These are phyloP conservation scores for Rhododendron ferrugineum DNA, from an alignment of 148 eudicot species.

Conservation along the genomic window DNA sequence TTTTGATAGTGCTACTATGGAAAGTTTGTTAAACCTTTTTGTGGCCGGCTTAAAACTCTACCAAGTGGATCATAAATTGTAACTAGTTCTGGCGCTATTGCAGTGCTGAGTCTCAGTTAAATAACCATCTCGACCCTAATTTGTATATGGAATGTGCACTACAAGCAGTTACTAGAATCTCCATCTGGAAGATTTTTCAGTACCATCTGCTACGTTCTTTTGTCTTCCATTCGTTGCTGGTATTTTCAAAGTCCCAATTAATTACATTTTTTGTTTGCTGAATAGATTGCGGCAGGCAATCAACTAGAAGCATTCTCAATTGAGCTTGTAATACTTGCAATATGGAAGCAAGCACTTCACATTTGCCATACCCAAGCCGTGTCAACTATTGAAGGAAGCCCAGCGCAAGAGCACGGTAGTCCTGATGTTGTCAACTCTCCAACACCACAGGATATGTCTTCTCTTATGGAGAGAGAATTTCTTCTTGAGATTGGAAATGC, in stretches of 20 bases:
- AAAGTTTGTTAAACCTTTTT: background rate
- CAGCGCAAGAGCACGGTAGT: constrained; percentile 38
- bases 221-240: background rate
- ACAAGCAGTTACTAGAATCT: background rate
- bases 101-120: background rate
- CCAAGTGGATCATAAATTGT: background rate
- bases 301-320: constrained; percentile 78
- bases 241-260: background rate
- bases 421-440: constrained; percentile 30
- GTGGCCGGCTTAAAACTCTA: background rate
- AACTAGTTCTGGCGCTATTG: background rate
- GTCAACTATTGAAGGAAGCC: constrained; percentile 62
- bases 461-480: constrained; percentile 63
- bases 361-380: constrained; percentile 69
- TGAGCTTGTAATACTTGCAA: constrained; percentile 75
- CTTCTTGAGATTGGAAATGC: constrained; percentile 73
- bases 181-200: background rate
- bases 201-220: background rate
- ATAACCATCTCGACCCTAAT: background rate
- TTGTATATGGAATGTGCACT: background rate
- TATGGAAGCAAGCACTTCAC: constrained; percentile 82
- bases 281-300: constrained; percentile 47
- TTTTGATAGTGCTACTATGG: background rate
- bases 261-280: constrained; percentile 13
- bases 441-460: constrained; percentile 49